phyloP scores from a whole-genome alignment of 176 grass and related monocot genomes.

The Avena sativa region DNA sequence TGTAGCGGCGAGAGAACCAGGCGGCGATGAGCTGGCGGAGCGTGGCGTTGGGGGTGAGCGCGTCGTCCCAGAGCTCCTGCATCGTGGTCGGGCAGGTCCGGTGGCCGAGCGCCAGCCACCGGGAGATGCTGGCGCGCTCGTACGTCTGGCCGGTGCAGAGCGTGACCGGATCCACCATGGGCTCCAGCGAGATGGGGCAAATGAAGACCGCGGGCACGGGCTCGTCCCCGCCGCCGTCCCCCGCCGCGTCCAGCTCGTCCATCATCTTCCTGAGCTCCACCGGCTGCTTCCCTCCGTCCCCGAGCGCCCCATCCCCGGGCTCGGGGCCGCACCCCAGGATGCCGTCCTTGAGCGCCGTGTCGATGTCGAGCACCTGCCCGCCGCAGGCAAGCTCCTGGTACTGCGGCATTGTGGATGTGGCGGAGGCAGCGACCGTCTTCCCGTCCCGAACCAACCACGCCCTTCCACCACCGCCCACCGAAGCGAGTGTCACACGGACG shows the following conservation, averaged over 20 bases:
- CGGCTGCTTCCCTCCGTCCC: constrained; percentile 52
- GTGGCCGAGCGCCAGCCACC: constrained; percentile 87
- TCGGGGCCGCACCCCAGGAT: constrained; percentile 67
- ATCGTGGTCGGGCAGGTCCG: constrained; percentile 96
- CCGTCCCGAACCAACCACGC: neutral
- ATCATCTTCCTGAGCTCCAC: constrained; percentile 89
- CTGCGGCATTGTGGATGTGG: constrained; percentile 70
- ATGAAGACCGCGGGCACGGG: constrained; percentile 87
- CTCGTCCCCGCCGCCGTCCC: constrained; percentile 62
- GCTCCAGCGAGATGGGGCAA: constrained; percentile 97
- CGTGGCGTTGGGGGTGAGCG: constrained; percentile 87
- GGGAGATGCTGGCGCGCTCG: constrained; percentile 85
- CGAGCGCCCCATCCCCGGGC: constrained; percentile 40
- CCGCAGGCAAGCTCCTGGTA: constrained; percentile 80
- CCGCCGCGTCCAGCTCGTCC: constrained; percentile 82
- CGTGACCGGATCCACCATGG: constrained; percentile 98
- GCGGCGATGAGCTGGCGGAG: constrained; percentile 87
- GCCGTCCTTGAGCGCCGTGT: constrained; percentile 91
- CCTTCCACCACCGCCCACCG: neutral
- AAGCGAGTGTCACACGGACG: neutral
- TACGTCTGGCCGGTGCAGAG: constrained; percentile 99
- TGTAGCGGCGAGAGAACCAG: constrained; percentile 92
- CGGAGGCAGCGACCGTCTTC: neutral
- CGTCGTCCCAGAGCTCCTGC: constrained; percentile 96
- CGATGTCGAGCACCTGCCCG: constrained; percentile 93